Base-by-base conservation (phyloP, 768 basidiomycete species). In the Tubosaeta sp. region DNA sequence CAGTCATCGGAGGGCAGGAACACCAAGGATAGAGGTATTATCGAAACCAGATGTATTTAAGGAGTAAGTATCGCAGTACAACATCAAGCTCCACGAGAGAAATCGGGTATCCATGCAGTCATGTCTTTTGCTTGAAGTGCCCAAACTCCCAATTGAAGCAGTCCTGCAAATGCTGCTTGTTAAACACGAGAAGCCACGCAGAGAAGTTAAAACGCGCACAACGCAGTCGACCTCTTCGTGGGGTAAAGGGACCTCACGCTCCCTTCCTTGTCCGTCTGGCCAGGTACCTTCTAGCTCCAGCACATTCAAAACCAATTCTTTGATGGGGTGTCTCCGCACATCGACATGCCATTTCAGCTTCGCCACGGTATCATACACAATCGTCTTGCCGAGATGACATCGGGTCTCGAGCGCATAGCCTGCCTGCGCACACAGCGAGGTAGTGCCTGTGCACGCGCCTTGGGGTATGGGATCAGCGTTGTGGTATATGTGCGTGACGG, bases 111-210 rank as follows among this genome's bases (percentile, higher is more conserved):
- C 9, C 9, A 27, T 27, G 9, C 27, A 27, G 14, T 52, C 16
- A 59, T 22, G 53, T 49, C 9, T 41, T 16, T 43, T 48, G 49
- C 53, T 74, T 72, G 68, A 70, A 79, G 46, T 75, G 64, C 7
- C 78, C 76, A 48, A 87, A 90, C 51, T 86, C 81, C 87, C 87
- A 89, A 59, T 84, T 86, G 67, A 71, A 84, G 67, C 87, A 89
- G 51, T 89, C 87, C 87, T 89, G 58, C 8, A 52, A 50, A 42
- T n/a, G 40, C 25, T 45, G 18, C 29, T n/a, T 35, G 27, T 43
- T 31, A 56, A 44, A 25, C 25, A 40, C 8, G 27, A 19, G 3
- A 13, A n/a, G 4, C 3, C 24, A 36, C 22, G 12, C 39, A 12
- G 16, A 39, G 6, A n/a, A 32, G 49, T 31, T 19, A 39, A 13